Evolutionary conservation across 2,329 filamentous ascomycete species (phyloP).

Genomic region (Diaporthe batatas): DNA sequence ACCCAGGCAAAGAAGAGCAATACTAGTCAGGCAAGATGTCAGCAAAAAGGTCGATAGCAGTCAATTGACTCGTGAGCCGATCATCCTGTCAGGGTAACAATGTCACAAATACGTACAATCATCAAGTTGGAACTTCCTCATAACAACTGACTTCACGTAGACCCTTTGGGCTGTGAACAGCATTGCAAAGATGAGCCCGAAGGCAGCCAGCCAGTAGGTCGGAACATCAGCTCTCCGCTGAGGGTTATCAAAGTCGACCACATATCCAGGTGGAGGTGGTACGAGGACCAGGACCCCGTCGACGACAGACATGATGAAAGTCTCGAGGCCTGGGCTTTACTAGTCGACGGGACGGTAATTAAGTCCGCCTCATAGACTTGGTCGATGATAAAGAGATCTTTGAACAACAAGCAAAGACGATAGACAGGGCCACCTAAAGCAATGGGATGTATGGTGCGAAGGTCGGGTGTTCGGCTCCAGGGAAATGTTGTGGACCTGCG

Average conservation of each 20-base stretch:
- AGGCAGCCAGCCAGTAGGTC: constrained; percentile 31
- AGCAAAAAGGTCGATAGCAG: background rate
- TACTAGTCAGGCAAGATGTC: background rate
- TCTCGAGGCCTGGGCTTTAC: too few relatives aligned
- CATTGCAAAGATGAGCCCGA: constrained; percentile 30
- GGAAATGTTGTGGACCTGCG: background rate
- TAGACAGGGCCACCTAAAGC: background rate
- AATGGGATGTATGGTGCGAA: background rate
- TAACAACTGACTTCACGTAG: constrained; percentile 24
- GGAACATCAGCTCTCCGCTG: constrained; percentile 29
- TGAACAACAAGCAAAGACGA: background rate
- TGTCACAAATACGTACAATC: constrained; percentile 28
- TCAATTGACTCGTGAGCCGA: too few relatives aligned
- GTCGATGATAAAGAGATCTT: background rate
- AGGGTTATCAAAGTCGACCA: constrained; percentile 52
- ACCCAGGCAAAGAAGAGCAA: constrained; percentile 39
- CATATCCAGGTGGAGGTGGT: constrained; percentile 50
- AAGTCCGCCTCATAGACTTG: background rate
- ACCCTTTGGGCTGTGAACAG: constrained; percentile 37
- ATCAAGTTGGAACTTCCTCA: constrained; percentile 13
- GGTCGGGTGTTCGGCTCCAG: background rate
- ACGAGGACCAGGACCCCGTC: constrained; percentile 33
- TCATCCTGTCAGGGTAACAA: background rate
- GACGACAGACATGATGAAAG: constrained; percentile 19
- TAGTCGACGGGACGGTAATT: too few relatives aligned